Evolutionary conservation across 257 asterid genomes (phyloP).

Genomic region (Solanum peruvianum): DNA sequence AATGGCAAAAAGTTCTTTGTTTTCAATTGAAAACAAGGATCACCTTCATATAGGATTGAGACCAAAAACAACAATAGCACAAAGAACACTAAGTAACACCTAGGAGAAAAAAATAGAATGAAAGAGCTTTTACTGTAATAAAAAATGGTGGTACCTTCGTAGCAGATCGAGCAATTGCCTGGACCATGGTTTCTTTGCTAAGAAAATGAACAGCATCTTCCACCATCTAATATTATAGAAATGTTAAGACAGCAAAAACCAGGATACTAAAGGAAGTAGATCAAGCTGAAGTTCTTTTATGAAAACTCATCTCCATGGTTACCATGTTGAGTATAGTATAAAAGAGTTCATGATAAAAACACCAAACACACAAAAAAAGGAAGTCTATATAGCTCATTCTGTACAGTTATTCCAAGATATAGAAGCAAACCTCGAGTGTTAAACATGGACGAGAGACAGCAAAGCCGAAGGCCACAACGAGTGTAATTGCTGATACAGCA

Average conservation of each 20-base stretch:
- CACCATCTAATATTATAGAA: slow-evolving; percentile 55
- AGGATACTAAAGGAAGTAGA: background rate
- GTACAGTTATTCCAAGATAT: background rate
- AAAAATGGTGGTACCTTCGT: slow-evolving; percentile 57
- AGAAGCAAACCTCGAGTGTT: slow-evolving; percentile 78
- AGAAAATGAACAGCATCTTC: slow-evolving; percentile 99
- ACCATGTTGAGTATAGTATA: slow-evolving; percentile 1
- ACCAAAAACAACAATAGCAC: background rate
- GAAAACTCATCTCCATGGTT: background rate
- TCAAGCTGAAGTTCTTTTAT: background rate
- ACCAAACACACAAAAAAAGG: background rate
- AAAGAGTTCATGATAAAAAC: background rate
- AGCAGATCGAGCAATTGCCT: slow-evolving; percentile 95
- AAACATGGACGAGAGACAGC: slow-evolving; percentile 98
- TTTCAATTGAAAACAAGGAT: background rate
- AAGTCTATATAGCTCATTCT: background rate
- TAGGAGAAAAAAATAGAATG: background rate
- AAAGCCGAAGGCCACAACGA: slow-evolving; percentile 95
- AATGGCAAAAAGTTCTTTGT: background rate
- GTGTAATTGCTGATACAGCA: slow-evolving; percentile 93
- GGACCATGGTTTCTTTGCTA: slow-evolving; percentile 80
- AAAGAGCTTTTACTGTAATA: background rate
- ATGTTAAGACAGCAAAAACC: background rate
- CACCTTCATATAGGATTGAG: background rate
- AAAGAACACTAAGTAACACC: background rate